phyloP scores from a whole-genome alignment of 495 filamentous ascomycete genomes.

The Aspergillus haitiensis region DNA sequence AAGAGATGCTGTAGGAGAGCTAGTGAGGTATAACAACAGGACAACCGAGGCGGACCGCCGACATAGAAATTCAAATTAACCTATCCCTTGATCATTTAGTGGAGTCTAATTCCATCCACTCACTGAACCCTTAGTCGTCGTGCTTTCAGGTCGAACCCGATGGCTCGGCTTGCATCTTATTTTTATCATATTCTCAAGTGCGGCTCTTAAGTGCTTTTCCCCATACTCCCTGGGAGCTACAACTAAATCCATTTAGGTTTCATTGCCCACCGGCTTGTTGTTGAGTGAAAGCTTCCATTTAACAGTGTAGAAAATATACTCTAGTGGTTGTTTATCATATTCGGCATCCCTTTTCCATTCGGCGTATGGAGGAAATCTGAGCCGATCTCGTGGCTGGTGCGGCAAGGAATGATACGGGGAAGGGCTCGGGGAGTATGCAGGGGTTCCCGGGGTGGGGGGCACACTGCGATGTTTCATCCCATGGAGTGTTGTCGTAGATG shows the following conservation, averaged over 20 bases:
- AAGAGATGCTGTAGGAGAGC: too few species aligned
- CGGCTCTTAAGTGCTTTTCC: background rate
- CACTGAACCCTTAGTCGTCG: background rate
- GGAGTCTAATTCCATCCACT: background rate
- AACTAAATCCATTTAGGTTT: slow-evolving; percentile 2
- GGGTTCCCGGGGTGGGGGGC: too few species aligned
- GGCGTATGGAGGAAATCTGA: too few species aligned
- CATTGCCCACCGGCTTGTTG: background rate
- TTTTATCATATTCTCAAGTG: background rate
- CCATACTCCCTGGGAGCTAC: background rate
- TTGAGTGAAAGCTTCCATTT: slow-evolving; percentile 7
- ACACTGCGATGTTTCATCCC: too few species aligned
- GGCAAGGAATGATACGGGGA: too few species aligned
- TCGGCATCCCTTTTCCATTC: background rate
- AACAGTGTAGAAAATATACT: background rate
- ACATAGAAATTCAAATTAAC: too few species aligned
- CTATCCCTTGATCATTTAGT: background rate
- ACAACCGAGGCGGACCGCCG: too few species aligned
- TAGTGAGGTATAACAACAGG: too few species aligned
- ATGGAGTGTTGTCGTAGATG: too few species aligned
- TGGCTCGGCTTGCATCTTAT: background rate
- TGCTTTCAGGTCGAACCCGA: background rate
- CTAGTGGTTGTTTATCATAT: slow-evolving; percentile 1
- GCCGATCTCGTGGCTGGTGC: too few species aligned
- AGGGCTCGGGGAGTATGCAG: too few species aligned